These are phyloP conservation scores for Platanus orientalis DNA, from an alignment of 164 flowering plant genomes.

Conservation along the genomic window DNA sequence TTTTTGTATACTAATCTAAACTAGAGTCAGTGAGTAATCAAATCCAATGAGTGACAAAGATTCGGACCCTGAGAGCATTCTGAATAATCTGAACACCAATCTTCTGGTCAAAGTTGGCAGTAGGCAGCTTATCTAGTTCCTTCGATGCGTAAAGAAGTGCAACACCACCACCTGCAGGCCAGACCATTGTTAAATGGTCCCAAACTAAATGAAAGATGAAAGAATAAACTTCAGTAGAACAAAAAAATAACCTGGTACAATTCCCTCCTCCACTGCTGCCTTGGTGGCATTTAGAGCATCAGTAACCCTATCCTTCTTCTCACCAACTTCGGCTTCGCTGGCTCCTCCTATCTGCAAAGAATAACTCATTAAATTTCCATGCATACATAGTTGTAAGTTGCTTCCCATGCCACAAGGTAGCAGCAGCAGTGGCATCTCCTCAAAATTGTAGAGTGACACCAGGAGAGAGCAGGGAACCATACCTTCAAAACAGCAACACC, in stretches of 20 bases:
- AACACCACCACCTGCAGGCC: neutral
- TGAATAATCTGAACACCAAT: constrained; percentile 1
- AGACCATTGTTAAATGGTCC: no score
- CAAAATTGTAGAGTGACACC: neutral
- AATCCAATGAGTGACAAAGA: neutral
- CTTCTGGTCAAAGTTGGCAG: neutral
- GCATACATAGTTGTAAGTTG: no score
- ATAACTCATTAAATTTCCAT: neutral
- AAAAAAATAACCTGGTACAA: neutral
- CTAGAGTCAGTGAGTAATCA: no score
- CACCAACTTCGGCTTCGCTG: neutral
- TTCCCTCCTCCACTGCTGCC: neutral
- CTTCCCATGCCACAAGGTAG: neutral
- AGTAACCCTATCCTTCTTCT: neutral
- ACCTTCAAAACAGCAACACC: constrained; percentile 89
- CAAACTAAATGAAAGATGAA: no score
- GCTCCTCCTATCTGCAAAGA: neutral
- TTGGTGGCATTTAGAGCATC: neutral
- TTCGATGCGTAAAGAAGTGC: neutral
- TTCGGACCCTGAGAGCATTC: neutral
- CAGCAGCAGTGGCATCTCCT: no score
- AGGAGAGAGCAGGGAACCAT: neutral
- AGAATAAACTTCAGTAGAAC: no score
- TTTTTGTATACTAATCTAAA: no score
- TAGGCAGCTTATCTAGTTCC: neutral